phyloP scores from a whole-genome alignment of 345 rosid species.

The Eucalyptus tenuipes region DNA sequence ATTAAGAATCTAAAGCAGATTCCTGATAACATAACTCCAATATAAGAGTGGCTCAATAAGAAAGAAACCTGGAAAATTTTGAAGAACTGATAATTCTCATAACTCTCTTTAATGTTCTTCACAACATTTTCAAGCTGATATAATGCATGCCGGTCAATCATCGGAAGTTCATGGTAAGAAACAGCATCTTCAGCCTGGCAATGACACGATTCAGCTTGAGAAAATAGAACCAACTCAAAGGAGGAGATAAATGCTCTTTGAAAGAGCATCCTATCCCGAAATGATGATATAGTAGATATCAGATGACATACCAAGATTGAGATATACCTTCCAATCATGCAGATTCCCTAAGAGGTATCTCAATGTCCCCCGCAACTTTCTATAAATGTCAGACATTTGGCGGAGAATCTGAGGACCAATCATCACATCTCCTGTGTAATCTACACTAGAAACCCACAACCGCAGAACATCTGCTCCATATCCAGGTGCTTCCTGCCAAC shows the following conservation, averaged over 20 bases:
- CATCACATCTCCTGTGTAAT: slow-evolving; percentile 78
- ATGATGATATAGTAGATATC: background rate
- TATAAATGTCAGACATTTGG: slow-evolving; percentile 87
- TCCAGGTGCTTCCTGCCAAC: slow-evolving; percentile 74
- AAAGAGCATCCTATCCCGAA: background rate
- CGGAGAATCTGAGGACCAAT: slow-evolving; percentile 76
- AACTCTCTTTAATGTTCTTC: slow-evolving; percentile 54
- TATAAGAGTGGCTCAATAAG: background rate
- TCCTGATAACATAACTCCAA: background rate
- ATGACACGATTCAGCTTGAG: background rate
- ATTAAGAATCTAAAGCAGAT: background rate
- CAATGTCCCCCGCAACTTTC: slow-evolving; percentile 88
- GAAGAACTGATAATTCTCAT: slow-evolving; percentile 78
- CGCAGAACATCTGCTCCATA: slow-evolving; percentile 95
- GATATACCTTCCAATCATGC: slow-evolving; percentile 86
- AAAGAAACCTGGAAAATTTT: slow-evolving; percentile 77
- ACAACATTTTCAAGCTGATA: slow-evolving; percentile 86
- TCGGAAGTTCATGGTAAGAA: slow-evolving; percentile 64
- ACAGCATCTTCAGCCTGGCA: slow-evolving; percentile 68
- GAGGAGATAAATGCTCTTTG: background rate
- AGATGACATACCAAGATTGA: background rate
- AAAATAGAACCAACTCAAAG: background rate
- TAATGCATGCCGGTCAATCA: slow-evolving; percentile 81
- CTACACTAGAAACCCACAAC: slow-evolving; percentile 99
- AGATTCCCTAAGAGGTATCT: slow-evolving; percentile 89